Evolutionary conservation across 2,329 filamentous ascomycete species (phyloP).

Genomic region (Aureobasidium sp.): DNA sequence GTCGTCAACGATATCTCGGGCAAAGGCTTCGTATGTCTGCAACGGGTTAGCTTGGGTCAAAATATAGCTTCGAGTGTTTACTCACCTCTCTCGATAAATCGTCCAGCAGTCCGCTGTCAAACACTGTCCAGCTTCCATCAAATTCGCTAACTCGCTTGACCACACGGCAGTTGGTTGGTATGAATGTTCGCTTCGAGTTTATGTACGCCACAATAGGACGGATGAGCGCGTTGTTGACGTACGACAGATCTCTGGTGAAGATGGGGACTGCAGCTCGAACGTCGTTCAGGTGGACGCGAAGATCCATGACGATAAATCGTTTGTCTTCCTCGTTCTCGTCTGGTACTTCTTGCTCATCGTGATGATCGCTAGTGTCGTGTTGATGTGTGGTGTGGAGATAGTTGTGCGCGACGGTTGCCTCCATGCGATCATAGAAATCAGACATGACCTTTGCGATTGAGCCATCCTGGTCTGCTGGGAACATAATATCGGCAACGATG

Average conservation of each 20-base stretch:
- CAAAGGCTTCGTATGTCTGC: slow-evolving; percentile 84
- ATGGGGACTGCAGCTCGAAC: slow-evolving; percentile 87
- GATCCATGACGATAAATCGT: slow-evolving; percentile 83
- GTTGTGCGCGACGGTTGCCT: slow-evolving; percentile 79
- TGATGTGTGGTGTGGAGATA: slow-evolving; percentile 35
- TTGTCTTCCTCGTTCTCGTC: slow-evolving; percentile 45
- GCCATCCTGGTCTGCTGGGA: slow-evolving; percentile 79
- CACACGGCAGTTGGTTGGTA: slow-evolving; percentile 88
- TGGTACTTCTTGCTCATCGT: slow-evolving; percentile 16
- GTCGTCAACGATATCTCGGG: slow-evolving; percentile 81
- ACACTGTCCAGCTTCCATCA: slow-evolving; percentile 90
- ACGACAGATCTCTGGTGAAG: slow-evolving; percentile 85
- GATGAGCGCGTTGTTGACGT: slow-evolving; percentile 91
- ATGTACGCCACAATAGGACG: slow-evolving; percentile 97
- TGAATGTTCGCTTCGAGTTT: slow-evolving; percentile 89
- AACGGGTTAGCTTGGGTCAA: slow-evolving; percentile 2
- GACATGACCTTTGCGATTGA: slow-evolving; percentile 88
- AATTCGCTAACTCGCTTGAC: slow-evolving; percentile 86
- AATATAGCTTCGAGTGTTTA: slow-evolving; percentile 1
- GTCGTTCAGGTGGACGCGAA: slow-evolving; percentile 91
- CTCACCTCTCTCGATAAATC: slow-evolving; percentile 74
- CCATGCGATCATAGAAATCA: slow-evolving; percentile 94
- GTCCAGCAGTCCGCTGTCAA: slow-evolving; percentile 87
- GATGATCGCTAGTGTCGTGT: slow-evolving; percentile 20
- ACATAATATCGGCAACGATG: slow-evolving; percentile 91